Conservation (phyloP, 2,329 filamentous ascomycete genomes). For the Fragosphaeria purpurea region DNA sequence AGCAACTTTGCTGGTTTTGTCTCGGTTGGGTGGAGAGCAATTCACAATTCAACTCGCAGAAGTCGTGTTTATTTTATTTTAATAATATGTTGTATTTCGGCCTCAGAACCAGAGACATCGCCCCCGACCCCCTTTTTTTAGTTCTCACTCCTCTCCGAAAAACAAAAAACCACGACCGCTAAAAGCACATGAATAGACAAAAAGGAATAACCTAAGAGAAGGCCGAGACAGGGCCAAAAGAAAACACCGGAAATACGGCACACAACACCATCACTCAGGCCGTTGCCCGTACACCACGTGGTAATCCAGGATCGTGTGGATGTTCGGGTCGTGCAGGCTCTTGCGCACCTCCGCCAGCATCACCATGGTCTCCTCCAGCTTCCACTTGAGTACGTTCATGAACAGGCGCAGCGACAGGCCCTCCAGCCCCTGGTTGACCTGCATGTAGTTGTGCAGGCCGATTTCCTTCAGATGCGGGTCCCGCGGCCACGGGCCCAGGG, state of each 20-base stretch:
- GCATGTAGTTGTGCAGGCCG: conserved; percentile 10
- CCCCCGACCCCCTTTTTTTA: too few species aligned
- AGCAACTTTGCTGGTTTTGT: too few species aligned
- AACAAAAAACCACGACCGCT: too few species aligned
- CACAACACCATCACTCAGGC: neutral
- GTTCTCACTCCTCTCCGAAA: too few species aligned
- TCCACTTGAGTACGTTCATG: conserved; percentile 18
- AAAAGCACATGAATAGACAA: too few species aligned
- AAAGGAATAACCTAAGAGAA: neutral
- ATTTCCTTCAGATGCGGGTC: conserved; percentile 35
- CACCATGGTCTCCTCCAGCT: conserved; percentile 10
- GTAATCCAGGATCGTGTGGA: conserved; percentile 13
- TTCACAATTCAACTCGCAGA: too few species aligned
- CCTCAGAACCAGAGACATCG: too few species aligned
- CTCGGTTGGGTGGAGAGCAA: too few species aligned
- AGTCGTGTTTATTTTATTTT: too few species aligned
- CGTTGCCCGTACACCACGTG: conserved; percentile 14
- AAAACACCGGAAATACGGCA: too few species aligned
- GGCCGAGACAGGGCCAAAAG: too few species aligned
- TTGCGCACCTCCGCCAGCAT: conserved; percentile 11
- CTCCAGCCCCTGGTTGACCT: conserved; percentile 12
- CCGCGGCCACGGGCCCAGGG: conserved; percentile 36
- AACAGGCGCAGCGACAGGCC: conserved; percentile 12
- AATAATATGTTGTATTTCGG: too few species aligned
- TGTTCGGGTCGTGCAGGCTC: conserved; percentile 10